Conservation (phyloP, 2,329 filamentous ascomycete species). For the Microcera coccophila region DNA sequence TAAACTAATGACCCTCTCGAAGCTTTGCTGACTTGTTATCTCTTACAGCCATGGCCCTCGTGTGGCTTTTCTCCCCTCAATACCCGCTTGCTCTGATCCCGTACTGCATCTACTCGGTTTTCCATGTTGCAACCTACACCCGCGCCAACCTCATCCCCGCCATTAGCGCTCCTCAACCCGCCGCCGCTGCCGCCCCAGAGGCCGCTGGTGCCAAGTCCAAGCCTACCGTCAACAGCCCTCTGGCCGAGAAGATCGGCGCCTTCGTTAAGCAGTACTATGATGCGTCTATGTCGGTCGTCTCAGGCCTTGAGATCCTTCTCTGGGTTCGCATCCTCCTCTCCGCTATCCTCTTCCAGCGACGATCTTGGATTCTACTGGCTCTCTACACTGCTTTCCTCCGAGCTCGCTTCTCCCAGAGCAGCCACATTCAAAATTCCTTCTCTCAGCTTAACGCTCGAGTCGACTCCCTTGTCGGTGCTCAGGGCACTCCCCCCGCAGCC, state of each 20-base stretch:
- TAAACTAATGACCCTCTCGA: neutral
- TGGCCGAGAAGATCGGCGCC: conserved; percentile 78
- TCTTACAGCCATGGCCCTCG: conserved; percentile 74
- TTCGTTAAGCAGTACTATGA: conserved; percentile 99
- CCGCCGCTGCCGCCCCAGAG: conserved; percentile 47
- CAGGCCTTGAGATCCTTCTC: conserved; percentile 79
- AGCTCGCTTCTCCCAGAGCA: conserved; percentile 83
- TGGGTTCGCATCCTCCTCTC: conserved; percentile 80
- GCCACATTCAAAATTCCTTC: conserved; percentile 84
- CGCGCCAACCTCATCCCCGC: conserved; percentile 90
- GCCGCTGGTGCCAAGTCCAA: conserved; percentile 57
- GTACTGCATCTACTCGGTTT: conserved; percentile 94
- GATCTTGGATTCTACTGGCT: conserved; percentile 81
- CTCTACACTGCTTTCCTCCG: conserved; percentile 92
- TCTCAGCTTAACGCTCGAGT: conserved; percentile 67
- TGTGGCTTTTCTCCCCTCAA: conserved; percentile 92
- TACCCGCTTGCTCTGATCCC: conserved; percentile 86
- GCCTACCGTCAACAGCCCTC: conserved; percentile 46
- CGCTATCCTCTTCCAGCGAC: conserved; percentile 81
- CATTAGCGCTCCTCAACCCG: conserved; percentile 62
- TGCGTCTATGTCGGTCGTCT: conserved; percentile 88
- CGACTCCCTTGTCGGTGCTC: conserved; percentile 78
- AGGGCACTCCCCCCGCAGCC: conserved; percentile 77
- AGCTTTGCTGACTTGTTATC: neutral
- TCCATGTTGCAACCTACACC: conserved; percentile 96